Conservation (phyloP, 257 asterid genomes). For the Fraxinus cuspidata region DNA sequence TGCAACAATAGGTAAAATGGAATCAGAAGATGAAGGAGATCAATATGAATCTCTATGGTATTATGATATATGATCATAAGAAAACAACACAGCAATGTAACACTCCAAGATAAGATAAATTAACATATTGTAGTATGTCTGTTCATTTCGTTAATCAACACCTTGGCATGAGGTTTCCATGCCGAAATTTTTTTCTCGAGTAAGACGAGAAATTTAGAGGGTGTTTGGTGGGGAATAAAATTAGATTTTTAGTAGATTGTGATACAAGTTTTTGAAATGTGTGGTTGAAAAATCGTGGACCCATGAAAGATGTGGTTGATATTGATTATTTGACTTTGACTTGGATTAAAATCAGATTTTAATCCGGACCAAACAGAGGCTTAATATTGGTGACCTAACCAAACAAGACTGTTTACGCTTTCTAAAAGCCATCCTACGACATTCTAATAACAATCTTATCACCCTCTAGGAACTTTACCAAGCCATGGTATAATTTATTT, state of each 20-base stretch:
- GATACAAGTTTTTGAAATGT: no score
- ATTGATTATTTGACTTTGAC: no score
- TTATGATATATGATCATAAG: not conserved
- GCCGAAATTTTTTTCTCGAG: not conserved
- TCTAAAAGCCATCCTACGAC: not conserved
- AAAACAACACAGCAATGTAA: constrained; percentile 15
- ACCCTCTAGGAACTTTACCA: constrained; percentile 6
- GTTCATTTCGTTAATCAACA: not conserved
- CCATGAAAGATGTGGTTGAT: no score
- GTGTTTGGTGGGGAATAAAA: no score
- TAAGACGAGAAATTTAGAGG: not conserved
- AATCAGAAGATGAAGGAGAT: constrained; percentile 8
- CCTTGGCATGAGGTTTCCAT: not conserved
- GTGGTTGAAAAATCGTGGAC: no score
- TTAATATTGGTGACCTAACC: not conserved
- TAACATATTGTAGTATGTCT: not conserved
- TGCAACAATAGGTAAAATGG: constrained; percentile 39
- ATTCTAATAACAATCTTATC: not conserved
- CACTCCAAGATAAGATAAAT: constrained; percentile 15
- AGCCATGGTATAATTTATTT: not conserved
- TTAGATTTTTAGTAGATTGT: no score
- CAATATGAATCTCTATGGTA: constrained; percentile 1
- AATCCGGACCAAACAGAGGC: no score
- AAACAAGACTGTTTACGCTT: not conserved
- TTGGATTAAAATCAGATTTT: no score